Evolutionary conservation across 2,329 filamentous ascomycete species (phyloP).

Genomic region (Sarocladium strictum): DNA sequence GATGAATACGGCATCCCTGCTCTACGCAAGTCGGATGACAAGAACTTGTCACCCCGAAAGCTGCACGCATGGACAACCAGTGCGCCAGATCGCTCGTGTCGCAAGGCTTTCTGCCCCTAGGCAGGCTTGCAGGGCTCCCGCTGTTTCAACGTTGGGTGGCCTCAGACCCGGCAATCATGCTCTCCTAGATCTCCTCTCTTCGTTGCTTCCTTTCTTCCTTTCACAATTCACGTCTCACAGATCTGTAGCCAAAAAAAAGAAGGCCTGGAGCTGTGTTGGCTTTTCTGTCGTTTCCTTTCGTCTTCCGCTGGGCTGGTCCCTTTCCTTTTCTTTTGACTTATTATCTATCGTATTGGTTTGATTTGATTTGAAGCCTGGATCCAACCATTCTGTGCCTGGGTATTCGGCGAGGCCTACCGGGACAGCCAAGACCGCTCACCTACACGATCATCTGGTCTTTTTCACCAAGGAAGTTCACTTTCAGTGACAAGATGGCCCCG

Average conservation of each 20-base stretch:
- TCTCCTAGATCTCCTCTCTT: slow-evolving; percentile 14
- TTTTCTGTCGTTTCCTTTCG: slow-evolving; percentile 4
- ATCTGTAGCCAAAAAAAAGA: neutral
- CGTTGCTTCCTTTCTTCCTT: slow-evolving; percentile 14
- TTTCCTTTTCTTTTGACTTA: slow-evolving; percentile 5
- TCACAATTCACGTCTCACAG: slow-evolving; percentile 10
- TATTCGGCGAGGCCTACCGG: neutral
- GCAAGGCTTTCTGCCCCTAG: slow-evolving; percentile 7
- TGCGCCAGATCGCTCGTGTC: slow-evolving; percentile 1
- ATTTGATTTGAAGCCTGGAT: neutral
- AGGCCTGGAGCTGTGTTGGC: slow-evolving; percentile 4
- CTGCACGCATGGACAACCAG: neutral
- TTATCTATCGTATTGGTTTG: too few relatives aligned
- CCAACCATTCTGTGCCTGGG: neutral
- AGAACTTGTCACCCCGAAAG: neutral
- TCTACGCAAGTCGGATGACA: slow-evolving; percentile 3
- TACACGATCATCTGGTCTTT: too few relatives aligned
- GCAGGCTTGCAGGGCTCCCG: slow-evolving; percentile 10
- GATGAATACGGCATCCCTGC: neutral
- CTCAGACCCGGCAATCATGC: neutral
- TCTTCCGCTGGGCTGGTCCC: slow-evolving; percentile 11
- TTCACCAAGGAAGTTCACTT: neutral
- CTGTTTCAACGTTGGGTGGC: neutral
- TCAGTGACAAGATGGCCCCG: slow-evolving; percentile 1
- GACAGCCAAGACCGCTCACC: neutral